Evolutionary conservation across 2,329 filamentous ascomycete genomes (phyloP).

Genomic region (Colletotrichum godetiae): DNA sequence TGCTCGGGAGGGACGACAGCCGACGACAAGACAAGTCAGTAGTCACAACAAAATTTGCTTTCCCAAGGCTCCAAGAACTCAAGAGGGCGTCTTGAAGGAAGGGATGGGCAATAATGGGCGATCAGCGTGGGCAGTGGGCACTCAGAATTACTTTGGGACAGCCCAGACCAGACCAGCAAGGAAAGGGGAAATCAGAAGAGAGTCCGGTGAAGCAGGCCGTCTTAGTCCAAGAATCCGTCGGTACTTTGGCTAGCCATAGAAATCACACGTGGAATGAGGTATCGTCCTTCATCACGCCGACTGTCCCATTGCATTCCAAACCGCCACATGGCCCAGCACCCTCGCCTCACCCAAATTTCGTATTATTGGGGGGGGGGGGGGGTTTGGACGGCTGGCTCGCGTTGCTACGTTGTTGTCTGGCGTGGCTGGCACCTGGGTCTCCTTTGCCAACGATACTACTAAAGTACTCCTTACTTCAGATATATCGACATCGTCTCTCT

Average conservation of each 20-base stretch:
- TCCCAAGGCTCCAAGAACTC: neutral
- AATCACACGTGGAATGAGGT: neutral
- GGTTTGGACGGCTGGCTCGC: conserved; percentile 6
- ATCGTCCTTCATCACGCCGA: neutral
- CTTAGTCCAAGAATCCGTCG: neutral
- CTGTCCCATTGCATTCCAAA: conserved; percentile 22
- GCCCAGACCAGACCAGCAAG: neutral
- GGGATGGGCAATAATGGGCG: conserved; percentile 17
- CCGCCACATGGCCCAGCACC: conserved; percentile 25
- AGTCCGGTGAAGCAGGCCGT: conserved; percentile 1
- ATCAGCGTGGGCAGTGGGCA: conserved; percentile 15
- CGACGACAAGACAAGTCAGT: neutral
- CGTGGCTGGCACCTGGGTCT: neutral
- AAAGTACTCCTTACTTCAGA: neutral
- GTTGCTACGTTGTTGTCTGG: neutral
- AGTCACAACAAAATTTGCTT: neutral
- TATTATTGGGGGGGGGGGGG: no score
- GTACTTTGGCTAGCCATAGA: neutral
- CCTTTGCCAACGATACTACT: neutral
- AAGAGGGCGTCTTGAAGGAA: neutral
- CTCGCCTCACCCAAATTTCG: conserved; percentile 27
- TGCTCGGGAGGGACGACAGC: neutral
- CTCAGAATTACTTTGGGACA: conserved; percentile 12
- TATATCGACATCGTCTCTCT: neutral
- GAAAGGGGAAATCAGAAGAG: conserved; percentile 7